These are phyloP conservation scores for Kappamyces sp. DNA, from an alignment of 192 early-diverging fungal genomes.

Conservation along the genomic window DNA sequence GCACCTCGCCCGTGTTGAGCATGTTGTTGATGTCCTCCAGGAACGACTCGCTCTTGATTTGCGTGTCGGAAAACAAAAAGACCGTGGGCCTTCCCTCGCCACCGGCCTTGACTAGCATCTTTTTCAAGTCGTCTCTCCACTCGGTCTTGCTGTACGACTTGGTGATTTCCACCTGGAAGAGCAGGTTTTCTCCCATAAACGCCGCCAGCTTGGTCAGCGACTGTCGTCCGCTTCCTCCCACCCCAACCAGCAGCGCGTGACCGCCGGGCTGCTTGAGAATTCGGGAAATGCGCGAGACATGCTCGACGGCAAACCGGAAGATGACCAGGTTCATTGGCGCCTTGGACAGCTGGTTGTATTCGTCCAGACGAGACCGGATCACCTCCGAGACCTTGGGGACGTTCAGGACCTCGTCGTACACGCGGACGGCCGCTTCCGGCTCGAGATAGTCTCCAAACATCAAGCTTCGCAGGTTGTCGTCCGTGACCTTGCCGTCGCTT, in stretches of 20 bases:
- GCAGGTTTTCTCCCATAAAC: slow-evolving; percentile 50
- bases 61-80: slow-evolving; percentile 55
- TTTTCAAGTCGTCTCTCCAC: slow-evolving; percentile 55
- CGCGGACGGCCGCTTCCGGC: slow-evolving; percentile 40
- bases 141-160: slow-evolving; percentile 53
- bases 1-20: slow-evolving; percentile 57
- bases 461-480: slow-evolving; percentile 52
- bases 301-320: slow-evolving; percentile 55
- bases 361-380: slow-evolving; percentile 46
- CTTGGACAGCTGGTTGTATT: slow-evolving; percentile 52
- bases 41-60: slow-evolving; percentile 50
- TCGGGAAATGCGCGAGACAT: slow-evolving; percentile 51
- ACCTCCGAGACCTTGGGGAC: slow-evolving; percentile 42
- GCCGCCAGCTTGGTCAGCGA: slow-evolving; percentile 48
- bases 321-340: slow-evolving; percentile 57
- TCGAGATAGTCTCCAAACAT: slow-evolving; percentile 57
- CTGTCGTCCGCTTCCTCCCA: slow-evolving; percentile 52
- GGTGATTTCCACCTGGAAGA: slow-evolving; percentile 55
- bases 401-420: slow-evolving; percentile 47
- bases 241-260: slow-evolving; percentile 51
- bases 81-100: slow-evolving; percentile 46
- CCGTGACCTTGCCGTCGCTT: slow-evolving; percentile 50
- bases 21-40: slow-evolving; percentile 61
- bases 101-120: slow-evolving; percentile 46
- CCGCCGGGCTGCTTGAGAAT: slow-evolving; percentile 55